phyloP scores from a whole-genome alignment of 179 eudicot genomes.

The Pouteria campechiana region DNA sequence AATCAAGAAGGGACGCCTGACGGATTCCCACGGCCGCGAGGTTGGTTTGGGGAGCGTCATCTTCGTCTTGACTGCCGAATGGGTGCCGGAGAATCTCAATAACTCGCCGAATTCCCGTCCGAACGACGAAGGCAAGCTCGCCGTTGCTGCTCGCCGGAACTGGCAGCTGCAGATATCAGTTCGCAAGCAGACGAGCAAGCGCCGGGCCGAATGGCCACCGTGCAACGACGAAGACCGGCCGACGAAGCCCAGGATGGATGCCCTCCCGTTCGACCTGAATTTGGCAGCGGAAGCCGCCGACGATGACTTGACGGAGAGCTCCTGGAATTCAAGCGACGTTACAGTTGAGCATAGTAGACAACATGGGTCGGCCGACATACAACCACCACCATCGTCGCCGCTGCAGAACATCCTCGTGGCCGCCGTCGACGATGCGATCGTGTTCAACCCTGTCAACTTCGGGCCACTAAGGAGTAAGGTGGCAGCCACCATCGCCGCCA shows the following conservation, averaged over 20 bases:
- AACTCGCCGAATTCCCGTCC: constrained; percentile 8
- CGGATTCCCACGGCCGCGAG: constrained; percentile 87
- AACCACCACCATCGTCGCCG: constrained; percentile 29
- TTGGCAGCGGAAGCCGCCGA: constrained; percentile 32
- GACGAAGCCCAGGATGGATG: constrained; percentile 46
- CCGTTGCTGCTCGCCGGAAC: constrained; percentile 34
- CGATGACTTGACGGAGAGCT: constrained; percentile 64
- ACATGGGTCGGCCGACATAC: constrained; percentile 17
- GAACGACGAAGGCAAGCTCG: constrained; percentile 47
- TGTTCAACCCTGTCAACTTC: constrained; percentile 62
- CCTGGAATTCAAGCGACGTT: constrained; percentile 68
- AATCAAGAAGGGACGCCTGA: constrained; percentile 73
- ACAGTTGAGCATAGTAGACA: constrained; percentile 64
- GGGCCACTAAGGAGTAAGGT: constrained; percentile 21
- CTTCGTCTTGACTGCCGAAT: constrained; percentile 54
- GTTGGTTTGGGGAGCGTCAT: constrained; percentile 77
- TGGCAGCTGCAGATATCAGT: constrained; percentile 63
- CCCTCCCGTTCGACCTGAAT: constrained; percentile 62
- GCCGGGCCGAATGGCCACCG: constrained; percentile 58
- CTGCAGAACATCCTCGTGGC: constrained; percentile 42
- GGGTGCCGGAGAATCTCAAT: constrained; percentile 29
- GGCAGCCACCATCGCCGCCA: constrained; percentile 28
- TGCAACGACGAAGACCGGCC: constrained; percentile 30
- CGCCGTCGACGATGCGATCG: constrained; percentile 42
- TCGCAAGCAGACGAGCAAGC: constrained; percentile 40